phyloP scores from a whole-genome alignment of 345 rosid genomes.

The Syzygium grande region DNA sequence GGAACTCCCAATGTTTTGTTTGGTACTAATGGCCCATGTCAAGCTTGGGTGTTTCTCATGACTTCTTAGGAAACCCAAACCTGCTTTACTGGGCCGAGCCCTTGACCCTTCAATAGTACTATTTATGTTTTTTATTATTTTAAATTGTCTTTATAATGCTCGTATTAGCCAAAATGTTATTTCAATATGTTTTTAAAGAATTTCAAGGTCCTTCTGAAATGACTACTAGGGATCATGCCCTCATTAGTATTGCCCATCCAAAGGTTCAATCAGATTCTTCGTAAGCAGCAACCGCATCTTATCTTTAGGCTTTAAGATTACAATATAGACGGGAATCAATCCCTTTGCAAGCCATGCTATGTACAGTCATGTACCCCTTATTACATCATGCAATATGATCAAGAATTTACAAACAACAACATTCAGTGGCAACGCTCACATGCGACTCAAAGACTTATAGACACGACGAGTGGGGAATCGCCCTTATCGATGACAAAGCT shows the following conservation, averaged over 20 bases:
- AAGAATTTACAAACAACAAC: background rate
- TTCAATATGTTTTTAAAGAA: background rate
- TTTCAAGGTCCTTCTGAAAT: background rate
- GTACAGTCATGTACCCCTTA: background rate
- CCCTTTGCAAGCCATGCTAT: background rate
- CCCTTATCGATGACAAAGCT: slow-evolving; percentile 60
- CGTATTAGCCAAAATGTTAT: background rate
- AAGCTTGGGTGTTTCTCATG: background rate
- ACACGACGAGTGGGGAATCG: slow-evolving; percentile 39
- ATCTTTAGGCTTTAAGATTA: background rate
- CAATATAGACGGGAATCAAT: background rate
- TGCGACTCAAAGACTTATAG: slow-evolving; percentile 25
- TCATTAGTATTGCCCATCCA: background rate
- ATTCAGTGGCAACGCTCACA: background rate
- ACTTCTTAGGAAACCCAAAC: background rate
- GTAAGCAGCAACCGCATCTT: background rate
- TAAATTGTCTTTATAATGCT: background rate
- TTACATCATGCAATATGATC: background rate
- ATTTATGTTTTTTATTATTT: background rate
- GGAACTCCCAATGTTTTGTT: background rate
- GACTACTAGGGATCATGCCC: background rate
- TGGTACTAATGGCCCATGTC: background rate
- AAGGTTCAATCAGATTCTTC: background rate
- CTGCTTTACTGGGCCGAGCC: background rate
- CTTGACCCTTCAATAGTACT: background rate